Percentiles rank a stretch among this genome's conserved stretches.
Conservation (phyloP, 805 yeast species). For the Hemisphaericaspora nanyangensis region DNA sequence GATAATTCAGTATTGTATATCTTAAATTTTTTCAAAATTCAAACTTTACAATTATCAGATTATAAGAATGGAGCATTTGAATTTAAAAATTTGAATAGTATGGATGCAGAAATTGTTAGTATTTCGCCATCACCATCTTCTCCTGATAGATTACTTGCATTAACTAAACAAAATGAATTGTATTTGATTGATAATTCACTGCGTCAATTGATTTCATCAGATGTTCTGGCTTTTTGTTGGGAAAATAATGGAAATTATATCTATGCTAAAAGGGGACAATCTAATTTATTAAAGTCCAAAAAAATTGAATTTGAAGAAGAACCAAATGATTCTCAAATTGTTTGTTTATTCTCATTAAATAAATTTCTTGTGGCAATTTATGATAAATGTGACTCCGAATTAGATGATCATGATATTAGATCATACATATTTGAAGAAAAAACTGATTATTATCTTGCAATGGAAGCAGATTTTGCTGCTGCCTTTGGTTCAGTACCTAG, state of each 20-base stretch:
- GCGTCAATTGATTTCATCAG: slow-evolving; percentile 1
- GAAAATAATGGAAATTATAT: neutral
- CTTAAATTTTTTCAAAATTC: slow-evolving; percentile 13
- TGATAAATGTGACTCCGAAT: slow-evolving; percentile 14
- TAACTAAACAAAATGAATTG: neutral
- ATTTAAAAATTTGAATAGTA: neutral
- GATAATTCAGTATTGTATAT: slow-evolving; percentile 27
- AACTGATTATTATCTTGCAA: slow-evolving; percentile 3
- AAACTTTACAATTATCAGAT: neutral
- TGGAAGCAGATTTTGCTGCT: slow-evolving; percentile 42
- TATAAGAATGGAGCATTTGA: neutral
- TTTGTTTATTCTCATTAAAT: slow-evolving; percentile 2
- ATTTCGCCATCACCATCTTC: slow-evolving; percentile 3
- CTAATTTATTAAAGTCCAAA: neutral
- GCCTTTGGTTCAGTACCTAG: slow-evolving; percentile 52
- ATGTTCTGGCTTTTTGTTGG: slow-evolving; percentile 5
- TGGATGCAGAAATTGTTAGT: neutral
- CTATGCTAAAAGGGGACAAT: neutral
- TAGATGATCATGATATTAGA: slow-evolving; percentile 27
- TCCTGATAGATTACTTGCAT: neutral
- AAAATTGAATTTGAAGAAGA: slow-evolving; percentile 6
- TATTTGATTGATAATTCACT: neutral
- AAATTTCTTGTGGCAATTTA: slow-evolving; percentile 12
- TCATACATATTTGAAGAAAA: slow-evolving; percentile 17
- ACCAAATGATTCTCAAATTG: slow-evolving; percentile 1